Conservation (phyloP, 345 rosid genomes). For the Orychophragmus violaceus region DNA sequence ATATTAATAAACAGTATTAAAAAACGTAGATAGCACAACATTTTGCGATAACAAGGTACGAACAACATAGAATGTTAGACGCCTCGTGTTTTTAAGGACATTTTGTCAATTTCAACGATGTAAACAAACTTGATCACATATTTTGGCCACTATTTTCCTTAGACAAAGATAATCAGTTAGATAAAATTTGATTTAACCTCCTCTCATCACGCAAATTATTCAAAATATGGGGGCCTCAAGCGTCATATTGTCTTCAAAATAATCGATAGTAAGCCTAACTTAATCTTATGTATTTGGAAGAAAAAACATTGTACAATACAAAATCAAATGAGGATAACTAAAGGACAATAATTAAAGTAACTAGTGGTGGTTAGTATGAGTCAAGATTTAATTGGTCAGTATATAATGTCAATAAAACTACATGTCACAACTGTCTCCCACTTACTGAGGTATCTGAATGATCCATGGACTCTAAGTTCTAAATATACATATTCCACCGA, state of each 20-base stretch:
- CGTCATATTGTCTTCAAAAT: not conserved
- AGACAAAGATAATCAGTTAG: not conserved
- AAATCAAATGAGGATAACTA: not conserved
- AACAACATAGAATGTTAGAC: not conserved
- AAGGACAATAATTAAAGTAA: conserved; percentile 19
- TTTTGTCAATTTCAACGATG: not conserved
- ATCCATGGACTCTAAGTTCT: conserved; percentile 6
- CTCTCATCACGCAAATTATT: not conserved
- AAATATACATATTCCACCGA: conserved; percentile 4
- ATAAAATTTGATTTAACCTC: not conserved
- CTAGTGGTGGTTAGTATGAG: conserved; percentile 28
- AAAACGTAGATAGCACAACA: not conserved
- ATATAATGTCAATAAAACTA: conserved; percentile 14
- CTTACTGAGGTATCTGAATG: conserved; percentile 20
- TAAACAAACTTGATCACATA: not conserved
- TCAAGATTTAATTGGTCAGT: conserved; percentile 30
- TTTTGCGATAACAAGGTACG: not conserved
- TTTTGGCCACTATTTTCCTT: not conserved
- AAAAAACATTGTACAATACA: not conserved
- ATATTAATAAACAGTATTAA: no score
- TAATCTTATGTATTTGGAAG: not conserved
- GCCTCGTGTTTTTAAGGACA: not conserved
- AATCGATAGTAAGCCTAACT: not conserved
- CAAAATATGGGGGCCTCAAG: not conserved
- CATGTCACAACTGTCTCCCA: conserved; percentile 36